Evolutionary conservation across 441 rosid genomes (phyloP).

Genomic region (Flueggea neowawraea): DNA sequence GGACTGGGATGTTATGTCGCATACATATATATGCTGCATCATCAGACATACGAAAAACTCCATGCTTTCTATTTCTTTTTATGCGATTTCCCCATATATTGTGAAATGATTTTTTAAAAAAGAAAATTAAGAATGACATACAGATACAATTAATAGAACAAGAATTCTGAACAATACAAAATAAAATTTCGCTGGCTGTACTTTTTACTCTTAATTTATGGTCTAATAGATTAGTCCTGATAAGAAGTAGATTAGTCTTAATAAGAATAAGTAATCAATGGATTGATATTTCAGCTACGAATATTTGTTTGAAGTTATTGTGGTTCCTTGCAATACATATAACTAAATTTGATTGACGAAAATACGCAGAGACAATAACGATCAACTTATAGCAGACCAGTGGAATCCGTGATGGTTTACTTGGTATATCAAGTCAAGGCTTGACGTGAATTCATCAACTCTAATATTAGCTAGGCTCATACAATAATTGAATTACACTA

Average conservation of each 20-base stretch:
- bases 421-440: neutral
- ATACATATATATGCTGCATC: neutral
- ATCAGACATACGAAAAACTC: neutral
- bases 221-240: no score
- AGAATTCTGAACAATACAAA: no score
- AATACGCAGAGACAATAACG: neutral
- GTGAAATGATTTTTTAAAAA: no score
- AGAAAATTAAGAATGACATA: no score
- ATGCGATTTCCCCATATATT: neutral
- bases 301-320: no score
- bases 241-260: no score
- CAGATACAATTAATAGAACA: no score
- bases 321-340: no score
- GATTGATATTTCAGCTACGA: no score
- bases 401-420: conserved; percentile 11
- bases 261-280: no score
- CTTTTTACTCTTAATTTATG: no score
- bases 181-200: no score
- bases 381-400: conserved; percentile 6
- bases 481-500: neutral
- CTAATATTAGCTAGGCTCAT: neutral
- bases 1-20: neutral
- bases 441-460: neutral
- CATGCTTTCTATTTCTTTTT: neutral
- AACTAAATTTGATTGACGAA: neutral